Evolutionary conservation across 176 grass and related monocot species (phyloP), one percentile per base, ranked within the genome.

Genomic region (Aegilops longissima): DNA sequence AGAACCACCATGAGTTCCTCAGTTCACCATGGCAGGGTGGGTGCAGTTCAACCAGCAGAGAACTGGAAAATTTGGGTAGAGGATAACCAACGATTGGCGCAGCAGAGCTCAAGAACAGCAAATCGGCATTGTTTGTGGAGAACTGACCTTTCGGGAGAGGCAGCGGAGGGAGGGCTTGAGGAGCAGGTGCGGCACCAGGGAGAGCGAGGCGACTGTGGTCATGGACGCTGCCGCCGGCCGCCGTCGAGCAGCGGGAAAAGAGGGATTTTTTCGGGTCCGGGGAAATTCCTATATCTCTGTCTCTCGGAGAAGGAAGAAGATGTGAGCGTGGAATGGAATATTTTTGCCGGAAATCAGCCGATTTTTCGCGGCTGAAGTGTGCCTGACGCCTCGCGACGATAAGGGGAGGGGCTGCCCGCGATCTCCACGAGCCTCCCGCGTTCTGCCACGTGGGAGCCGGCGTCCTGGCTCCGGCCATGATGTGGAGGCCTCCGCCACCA

Each of bases 361-460:
- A 86, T 58, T 86, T 90, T 67, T 18, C 64, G 14, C 81, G 80
- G 69, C 70, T 83, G 70, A 64, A 81, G 68, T 76, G 75, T 0
- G 86, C 80, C 6, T 56, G 73, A 10, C 45, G 73, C 30, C 51
- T 66, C 79, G 75, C 14, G 14, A 76, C 87, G 94, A 97, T 97
- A 92, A 93, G 94, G 87, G 88, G 92, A 77, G 54, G 70, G 76
- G 80, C 21, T 59, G 56, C 51, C 51, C 95, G 95, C 95, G 95
- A 94, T 97, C 90, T 83, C 69, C 86, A 63, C 20, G 63, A 84
- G 90, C 92, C 95, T 94, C 90, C 90, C 92, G 79, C 88, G 78
- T 3, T 30, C 21, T 18, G 90, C 90, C 95, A 97, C 92, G 90
- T 93, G 92, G 66, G 61, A 66, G 38, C 47, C 38, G 20, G 11